phyloP scores from a whole-genome alignment of 116 monocot species.

The Posidonia oceanica region DNA sequence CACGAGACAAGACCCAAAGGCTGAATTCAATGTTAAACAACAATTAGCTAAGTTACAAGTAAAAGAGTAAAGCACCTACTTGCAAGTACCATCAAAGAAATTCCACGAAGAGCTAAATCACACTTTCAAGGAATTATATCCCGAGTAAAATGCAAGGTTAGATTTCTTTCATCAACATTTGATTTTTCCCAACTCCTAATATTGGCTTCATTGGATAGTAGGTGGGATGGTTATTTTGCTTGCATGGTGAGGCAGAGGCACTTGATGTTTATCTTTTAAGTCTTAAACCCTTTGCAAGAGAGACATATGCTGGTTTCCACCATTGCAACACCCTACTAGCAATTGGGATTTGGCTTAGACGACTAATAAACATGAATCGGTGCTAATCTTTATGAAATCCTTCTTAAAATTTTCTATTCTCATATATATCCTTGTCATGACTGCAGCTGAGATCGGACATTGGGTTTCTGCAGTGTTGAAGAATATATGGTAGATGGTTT shows the following conservation, averaged over 20 bases:
- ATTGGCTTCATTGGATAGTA: background rate
- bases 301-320: background rate
- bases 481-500: slow-evolving; percentile 98
- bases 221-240: background rate
- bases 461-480: slow-evolving; percentile 99
- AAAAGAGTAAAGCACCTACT: too few relatives aligned
- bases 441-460: slow-evolving; percentile 99
- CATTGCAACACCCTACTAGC: background rate
- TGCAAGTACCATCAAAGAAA: too few relatives aligned
- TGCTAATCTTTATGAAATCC: slow-evolving; percentile 4
- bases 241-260: background rate
- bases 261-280: background rate
- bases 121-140: too few relatives aligned
- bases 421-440: slow-evolving; percentile 79
- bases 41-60: too few relatives aligned
- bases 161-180: too few relatives aligned
- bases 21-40: too few relatives aligned
- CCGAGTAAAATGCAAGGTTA: too few relatives aligned
- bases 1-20: too few relatives aligned
- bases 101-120: too few relatives aligned
- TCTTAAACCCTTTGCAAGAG: background rate
- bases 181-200: too few relatives aligned
- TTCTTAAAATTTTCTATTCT: slow-evolving; percentile 34
- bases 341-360: background rate
- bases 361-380: background rate